phyloP scores from a whole-genome alignment of 2,329 filamentous ascomycete genomes.

The Graphiopsis chlorocephala region DNA sequence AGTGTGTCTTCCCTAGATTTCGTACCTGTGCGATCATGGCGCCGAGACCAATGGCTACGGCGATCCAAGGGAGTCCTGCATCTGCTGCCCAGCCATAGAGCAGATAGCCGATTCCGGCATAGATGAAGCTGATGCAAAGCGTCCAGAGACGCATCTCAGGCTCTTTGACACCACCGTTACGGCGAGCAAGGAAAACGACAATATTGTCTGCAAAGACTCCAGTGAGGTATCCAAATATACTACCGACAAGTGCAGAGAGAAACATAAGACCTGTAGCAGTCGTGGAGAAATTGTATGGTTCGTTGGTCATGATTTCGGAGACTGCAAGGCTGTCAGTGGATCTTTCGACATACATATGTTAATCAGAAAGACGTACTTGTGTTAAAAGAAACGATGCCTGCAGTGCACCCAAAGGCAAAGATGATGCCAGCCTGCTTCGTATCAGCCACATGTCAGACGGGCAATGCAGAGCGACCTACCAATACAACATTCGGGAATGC shows the following conservation, averaged over 20 bases:
- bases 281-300: conserved; percentile 37
- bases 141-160: conserved; percentile 35
- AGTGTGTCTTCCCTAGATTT: neutral
- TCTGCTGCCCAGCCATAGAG: conserved; percentile 41
- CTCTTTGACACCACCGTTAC: conserved; percentile 26
- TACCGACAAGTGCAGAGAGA: conserved; percentile 25
- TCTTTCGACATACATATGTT: neutral
- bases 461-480: neutral
- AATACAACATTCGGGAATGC: conserved; percentile 41
- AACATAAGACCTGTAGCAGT: conserved; percentile 32
- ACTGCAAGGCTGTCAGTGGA: conserved; percentile 20
- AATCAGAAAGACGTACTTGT: conserved; percentile 20
- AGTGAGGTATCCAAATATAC: conserved; percentile 25
- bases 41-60: conserved; percentile 31
- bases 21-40: conserved; percentile 42
- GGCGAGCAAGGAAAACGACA: conserved; percentile 26
- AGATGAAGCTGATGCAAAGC: conserved; percentile 33
- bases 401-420: conserved; percentile 43
- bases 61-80: conserved; percentile 20
- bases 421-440: conserved; percentile 34
- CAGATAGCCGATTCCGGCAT: conserved; percentile 37
- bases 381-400: conserved; percentile 41
- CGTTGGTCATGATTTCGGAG: conserved; percentile 37
- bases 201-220: conserved; percentile 47
- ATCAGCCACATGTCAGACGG: neutral